Percentiles rank a stretch among this genome's conserved stretches.
Conservation (phyloP, 345 rosid genomes). For the Corchorus olitorius region DNA sequence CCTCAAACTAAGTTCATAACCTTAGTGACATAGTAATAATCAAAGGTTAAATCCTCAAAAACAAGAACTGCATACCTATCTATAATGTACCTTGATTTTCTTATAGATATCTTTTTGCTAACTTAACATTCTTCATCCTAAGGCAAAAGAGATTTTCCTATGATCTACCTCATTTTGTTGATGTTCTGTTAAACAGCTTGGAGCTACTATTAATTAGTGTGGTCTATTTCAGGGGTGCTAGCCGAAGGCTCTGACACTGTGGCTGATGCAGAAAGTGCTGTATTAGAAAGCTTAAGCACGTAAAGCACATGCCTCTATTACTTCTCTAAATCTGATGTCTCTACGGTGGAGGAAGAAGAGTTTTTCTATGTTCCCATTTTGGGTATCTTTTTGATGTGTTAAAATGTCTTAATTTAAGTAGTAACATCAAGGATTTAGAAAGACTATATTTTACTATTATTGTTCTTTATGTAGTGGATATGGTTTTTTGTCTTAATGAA, state of each 20-base stretch:
- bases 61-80: not conserved
- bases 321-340: constrained; percentile 3
- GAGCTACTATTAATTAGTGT: constrained; percentile 33
- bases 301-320: constrained; percentile 25
- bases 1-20: not conserved
- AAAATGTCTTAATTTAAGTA: not conserved
- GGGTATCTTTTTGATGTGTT: constrained; percentile 9
- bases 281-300: constrained; percentile 88
- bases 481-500: not conserved
- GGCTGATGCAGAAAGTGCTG: constrained; percentile 62
- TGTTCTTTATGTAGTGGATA: constrained; percentile 2
- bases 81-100: not conserved
- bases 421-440: not conserved
- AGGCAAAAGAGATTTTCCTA: not conserved
- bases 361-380: not conserved
- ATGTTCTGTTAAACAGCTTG: constrained; percentile 24
- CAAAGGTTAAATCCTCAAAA: not conserved
- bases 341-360: not conserved
- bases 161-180: not conserved
- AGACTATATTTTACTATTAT: not conserved
- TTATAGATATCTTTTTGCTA: not conserved
- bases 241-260: constrained; percentile 70
- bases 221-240: constrained; percentile 60
- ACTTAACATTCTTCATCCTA: not conserved
- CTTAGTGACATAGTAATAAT: not conserved